phyloP scores from a whole-genome alignment of 257 asterid genomes.

The Verbascum thapsus region DNA sequence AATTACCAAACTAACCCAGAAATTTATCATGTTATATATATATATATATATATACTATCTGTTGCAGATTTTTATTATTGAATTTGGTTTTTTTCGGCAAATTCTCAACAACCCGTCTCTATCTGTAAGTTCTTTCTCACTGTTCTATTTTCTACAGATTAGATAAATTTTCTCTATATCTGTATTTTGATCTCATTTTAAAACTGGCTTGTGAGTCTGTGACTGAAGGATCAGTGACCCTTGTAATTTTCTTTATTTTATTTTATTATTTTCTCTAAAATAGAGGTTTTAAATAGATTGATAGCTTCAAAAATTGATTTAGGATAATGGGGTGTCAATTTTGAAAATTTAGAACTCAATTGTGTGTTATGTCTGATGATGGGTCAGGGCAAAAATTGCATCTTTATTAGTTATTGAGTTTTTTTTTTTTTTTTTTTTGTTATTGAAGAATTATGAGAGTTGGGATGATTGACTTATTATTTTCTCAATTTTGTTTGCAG shows the following conservation, averaged over 20 bases:
- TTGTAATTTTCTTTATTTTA: background rate
- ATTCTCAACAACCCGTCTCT: constrained; percentile 17
- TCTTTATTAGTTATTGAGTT: background rate
- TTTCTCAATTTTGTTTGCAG: constrained; percentile 29
- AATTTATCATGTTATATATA: background rate
- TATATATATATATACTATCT: background rate
- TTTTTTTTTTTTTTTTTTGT: background rate
- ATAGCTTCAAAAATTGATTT: background rate
- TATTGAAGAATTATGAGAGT: background rate
- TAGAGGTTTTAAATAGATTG: constrained; percentile 7
- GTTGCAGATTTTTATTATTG: background rate
- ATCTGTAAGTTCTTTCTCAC: constrained; percentile 20
- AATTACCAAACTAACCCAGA: constrained; percentile 23
- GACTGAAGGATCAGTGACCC: constrained; percentile 1
- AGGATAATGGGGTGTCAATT: background rate
- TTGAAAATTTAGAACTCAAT: background rate
- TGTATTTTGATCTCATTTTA: background rate
- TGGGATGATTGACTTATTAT: background rate
- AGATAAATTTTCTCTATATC: background rate
- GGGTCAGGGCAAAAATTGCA: background rate
- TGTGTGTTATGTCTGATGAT: constrained; percentile 8
- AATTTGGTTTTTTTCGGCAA: background rate
- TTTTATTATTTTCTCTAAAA: too few relatives aligned
- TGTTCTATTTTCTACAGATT: background rate
- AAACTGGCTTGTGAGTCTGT: background rate